Base-by-base conservation (phyloP, 768 basidiomycete genomes). In the Leucosporidium yakuticum region DNA sequence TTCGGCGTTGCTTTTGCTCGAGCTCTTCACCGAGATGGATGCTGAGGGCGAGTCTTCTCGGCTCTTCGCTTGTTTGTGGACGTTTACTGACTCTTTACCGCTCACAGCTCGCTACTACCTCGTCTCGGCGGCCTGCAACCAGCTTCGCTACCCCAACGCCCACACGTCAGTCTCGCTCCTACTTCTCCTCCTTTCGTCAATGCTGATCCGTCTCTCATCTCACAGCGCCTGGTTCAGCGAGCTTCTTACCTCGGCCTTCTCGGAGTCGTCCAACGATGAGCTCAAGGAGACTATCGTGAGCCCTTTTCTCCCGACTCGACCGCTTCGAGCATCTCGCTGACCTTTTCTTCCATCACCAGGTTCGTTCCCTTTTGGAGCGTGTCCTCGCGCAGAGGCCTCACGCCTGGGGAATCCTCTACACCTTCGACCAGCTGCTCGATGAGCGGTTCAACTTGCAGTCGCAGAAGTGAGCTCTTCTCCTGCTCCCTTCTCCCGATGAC, bases 161-260 rank as follows among this genome's bases (percentile, higher is more conserved):
- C 95, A 98, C 82, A 99, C 95, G 62, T 89, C 92, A 78, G 36
- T n/a, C 27, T 29, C n/a, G 15, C 25, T 25, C 14, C 12, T n/a
- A 21, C 21, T 14, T 51, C 21, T n/a, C 7, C 6, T 9, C 21
- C 6, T 8, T 8, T n/a, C 23, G 23, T 15, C 25, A 21, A 51
- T 51, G 77, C 82, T 98, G 72, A 90, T 95, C 76, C 97, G 93
- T 82, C 95, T 95, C 39, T 96, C 94, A 76, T 90, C 94, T 15
- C 96, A 99, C 83, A 99, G 95, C 60, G 89, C 91, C 79, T 99
- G 94, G 92, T 98, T 95, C 83, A 90, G 88, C 78, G 89, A 87
- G 55, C 83, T 97, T 71, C 81, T 97, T 63, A 84, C 98, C 62
- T 85, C 92, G 77, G 84, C 95, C 54, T 98, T 97, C 81, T 76